Evolutionary conservation across 805 yeast genomes (phyloP), one percentile per base, ranked within the genome.

Genomic region (Ogataea nakhonphanomensis): DNA sequence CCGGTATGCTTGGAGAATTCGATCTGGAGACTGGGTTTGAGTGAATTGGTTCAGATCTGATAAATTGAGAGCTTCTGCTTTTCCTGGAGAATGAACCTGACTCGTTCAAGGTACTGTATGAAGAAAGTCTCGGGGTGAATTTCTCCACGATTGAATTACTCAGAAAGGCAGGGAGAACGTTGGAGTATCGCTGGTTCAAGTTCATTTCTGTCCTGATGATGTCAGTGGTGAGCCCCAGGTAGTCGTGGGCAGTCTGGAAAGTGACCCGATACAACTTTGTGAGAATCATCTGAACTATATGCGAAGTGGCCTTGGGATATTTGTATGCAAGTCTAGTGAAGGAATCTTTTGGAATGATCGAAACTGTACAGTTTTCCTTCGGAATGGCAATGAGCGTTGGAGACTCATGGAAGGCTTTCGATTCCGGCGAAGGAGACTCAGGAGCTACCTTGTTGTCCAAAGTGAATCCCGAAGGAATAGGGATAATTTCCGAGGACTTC

Each of bases 201-300:
- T 70, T 67, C 6, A 74, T 63, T 55, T 91, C 99, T 12, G 91
- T 80, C 40, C 81, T 78, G 53, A 85, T 74, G 23, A 91, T 79
- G 53, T 89, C 96, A 13, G 74, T 67, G 0, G 97, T 88, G 15
- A 91, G 64, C 0, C 95, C 96, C 35, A 91, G 67, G 59, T 91
- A 93, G 46, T 78, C 74, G 58, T 90, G 93, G 8, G 93, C 86
- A 0, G 97, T 86, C 55, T 86, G 90, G 61, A 91, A 80, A 0
- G 98, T 91, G 7, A 93, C 96, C 50, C 95, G 76, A 58, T 88
- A 87, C 38, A 93, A 70, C 46, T 95, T 74, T 1, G 95, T 82
- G 41, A 91, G 65, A 17, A 91, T 87, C 78, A 91, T 89, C 53
- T 95, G 96, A 10, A 91, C 91, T 23, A 93, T 90, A 60, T 90